Percentiles rank a stretch among this genome's conserved stretches.
These are phyloP conservation scores for Candida mattraensis DNA, from an alignment of 805 yeast genomes.

Conservation along the genomic window DNA sequence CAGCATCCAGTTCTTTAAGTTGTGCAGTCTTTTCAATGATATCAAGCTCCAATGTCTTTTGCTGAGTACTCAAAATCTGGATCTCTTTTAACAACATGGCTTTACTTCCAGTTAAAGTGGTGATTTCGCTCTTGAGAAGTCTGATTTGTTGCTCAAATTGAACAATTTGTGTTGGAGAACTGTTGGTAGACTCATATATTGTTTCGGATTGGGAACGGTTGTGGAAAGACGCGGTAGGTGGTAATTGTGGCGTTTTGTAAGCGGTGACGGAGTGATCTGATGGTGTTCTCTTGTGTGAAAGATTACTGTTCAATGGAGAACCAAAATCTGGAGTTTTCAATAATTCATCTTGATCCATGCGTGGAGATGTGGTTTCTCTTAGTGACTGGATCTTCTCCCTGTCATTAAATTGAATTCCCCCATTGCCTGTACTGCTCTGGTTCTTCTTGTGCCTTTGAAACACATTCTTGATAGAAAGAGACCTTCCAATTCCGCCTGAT, in stretches of 20 bases:
- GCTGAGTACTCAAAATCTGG: constrained; percentile 47
- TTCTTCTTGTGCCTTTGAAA: constrained; percentile 30
- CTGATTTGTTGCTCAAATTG: constrained; percentile 41
- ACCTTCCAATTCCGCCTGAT: constrained; percentile 23
- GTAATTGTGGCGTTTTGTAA: constrained; percentile 47
- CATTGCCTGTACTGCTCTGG: constrained; percentile 19
- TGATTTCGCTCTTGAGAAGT: constrained; percentile 40
- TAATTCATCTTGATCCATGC: constrained; percentile 10
- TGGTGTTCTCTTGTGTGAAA: constrained; percentile 22
- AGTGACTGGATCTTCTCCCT: constrained; percentile 15
- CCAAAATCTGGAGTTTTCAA: constrained; percentile 6
- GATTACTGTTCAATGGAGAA: constrained; percentile 3
- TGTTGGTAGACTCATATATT: constrained; percentile 32
- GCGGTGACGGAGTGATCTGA: constrained; percentile 35
- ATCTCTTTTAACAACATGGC: constrained; percentile 50
- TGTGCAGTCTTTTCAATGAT: constrained; percentile 29
- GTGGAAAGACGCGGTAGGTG: constrained; percentile 35
- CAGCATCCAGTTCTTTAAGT: constrained; percentile 17
- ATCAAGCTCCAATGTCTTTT: constrained; percentile 47
- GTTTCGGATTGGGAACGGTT: constrained; percentile 46
- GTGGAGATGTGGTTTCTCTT: constrained; percentile 18
- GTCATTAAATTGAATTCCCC: constrained; percentile 10
- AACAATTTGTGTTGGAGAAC: constrained; percentile 26
- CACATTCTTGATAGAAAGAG: constrained; percentile 25
- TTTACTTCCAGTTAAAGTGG: constrained; percentile 40